Base-by-base conservation (phyloP, 2,329 filamentous ascomycete species). In the Zymoseptoria passerinii region DNA sequence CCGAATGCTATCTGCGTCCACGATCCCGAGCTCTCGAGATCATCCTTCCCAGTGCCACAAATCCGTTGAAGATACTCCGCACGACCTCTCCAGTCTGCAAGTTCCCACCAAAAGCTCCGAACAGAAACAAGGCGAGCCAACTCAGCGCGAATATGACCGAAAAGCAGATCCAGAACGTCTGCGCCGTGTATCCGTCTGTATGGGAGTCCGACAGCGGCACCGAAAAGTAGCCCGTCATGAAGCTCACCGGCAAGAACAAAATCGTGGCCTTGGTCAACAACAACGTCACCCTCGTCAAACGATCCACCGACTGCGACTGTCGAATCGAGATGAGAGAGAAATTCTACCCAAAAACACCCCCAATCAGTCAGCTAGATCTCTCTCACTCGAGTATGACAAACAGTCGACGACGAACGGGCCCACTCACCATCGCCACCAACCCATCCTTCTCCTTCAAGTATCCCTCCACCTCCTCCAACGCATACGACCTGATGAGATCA, bases 291-390 rank as follows among this genome's bases (percentile, higher is more conserved):
- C 87, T 78, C 0, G 87, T 90, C 19, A 91, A 78, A 19, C 85
- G 81, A 59, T 89, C 87, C 9, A 89, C 87, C 3, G 84, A 83
- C 63, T 84, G 81, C 0, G 86, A 88, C 71, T 90, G 86, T 69
- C 88, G 89, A 67, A 90, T 83, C 18, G 87, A 83, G 58, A 87
- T 89, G 63, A 91, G 79, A 70, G 88, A 89, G 78, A 90, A 90
- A 70, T 90, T 90, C 85, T 88, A 59, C 27, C n/a, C n/a, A n/a
- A 44, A 8, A 23, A 8, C 52, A 57, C 59, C 53, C 61, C 53
- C 53, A 28, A 23, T 48, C 10, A 52, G 56, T n/a, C 28, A 50
- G 48, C 8, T 23, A 4, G 23, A 4, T 23, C 23, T 20, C 35
- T 23, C 48, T 44, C 35, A 44, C 35, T 44, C 35, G 10, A 44